These are phyloP conservation scores for Volvox carteri DNA, from an alignment of 163 green algal species.

Conservation along the genomic window DNA sequence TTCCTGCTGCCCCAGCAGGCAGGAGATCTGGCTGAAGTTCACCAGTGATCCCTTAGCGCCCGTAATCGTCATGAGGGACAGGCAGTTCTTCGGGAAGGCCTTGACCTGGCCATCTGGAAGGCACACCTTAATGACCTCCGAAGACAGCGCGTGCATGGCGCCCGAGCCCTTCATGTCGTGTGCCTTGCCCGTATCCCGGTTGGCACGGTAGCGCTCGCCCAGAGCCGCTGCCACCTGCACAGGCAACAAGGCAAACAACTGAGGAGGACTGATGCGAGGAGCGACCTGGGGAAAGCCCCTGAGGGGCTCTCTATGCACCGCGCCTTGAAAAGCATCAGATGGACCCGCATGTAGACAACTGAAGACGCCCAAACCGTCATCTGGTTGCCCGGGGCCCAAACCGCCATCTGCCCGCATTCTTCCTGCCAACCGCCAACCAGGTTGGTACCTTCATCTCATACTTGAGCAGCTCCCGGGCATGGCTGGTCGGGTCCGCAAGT, in stretches of 20 bases:
- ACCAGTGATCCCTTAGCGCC: slow-evolving; percentile 96
- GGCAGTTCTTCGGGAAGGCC: slow-evolving; percentile 92
- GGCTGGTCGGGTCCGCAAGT: slow-evolving; percentile 4
- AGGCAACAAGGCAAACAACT: no score
- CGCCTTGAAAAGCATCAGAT: no score
- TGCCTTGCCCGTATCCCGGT: slow-evolving; percentile 74
- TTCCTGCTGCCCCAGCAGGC: slow-evolving; percentile 95
- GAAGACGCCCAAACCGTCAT: no score
- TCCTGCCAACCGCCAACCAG: no score
- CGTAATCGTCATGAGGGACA: slow-evolving; percentile 94
- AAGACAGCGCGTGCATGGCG: slow-evolving; percentile 89
- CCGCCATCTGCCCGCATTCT: no score
- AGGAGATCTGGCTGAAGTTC: slow-evolving; percentile 97
- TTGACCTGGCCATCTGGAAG: slow-evolving; percentile 88
- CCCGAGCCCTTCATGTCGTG: slow-evolving; percentile 83
- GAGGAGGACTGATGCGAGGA: no score
- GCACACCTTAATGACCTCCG: slow-evolving; percentile 85
- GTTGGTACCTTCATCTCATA: slow-evolving; percentile 37
- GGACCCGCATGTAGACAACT: no score
- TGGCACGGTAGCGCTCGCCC: slow-evolving; percentile 75
- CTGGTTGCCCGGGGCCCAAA: no score
- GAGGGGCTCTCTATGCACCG: no score
- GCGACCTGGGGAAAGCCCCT: no score
- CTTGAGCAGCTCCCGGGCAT: slow-evolving; percentile 38
- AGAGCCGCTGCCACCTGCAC: slow-evolving; percentile 74